Evolutionary conservation across 2,329 filamentous ascomycete genomes (phyloP).

Genomic region (Phoma sp.): DNA sequence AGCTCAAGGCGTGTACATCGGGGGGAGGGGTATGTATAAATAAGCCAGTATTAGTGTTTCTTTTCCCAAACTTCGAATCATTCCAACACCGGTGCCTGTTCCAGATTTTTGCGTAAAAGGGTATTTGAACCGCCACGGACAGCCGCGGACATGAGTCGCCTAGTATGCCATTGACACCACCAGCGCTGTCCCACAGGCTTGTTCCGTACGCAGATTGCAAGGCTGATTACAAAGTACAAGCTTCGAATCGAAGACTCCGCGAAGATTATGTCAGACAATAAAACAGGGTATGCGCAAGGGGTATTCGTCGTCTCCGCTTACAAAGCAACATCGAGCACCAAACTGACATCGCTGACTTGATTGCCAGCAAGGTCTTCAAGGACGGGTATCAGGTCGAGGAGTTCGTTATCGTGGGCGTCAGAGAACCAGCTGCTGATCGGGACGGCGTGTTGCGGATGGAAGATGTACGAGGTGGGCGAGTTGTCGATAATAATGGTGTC

Average conservation of each 20-base stretch:
- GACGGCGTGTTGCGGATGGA: slow-evolving; percentile 97
- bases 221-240: slow-evolving; percentile 48
- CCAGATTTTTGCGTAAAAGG: slow-evolving; percentile 19
- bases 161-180: background rate
- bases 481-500: slow-evolving; percentile 99
- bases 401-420: slow-evolving; percentile 98
- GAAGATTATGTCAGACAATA: slow-evolving; percentile 28
- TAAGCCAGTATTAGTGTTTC: slow-evolving; percentile 40
- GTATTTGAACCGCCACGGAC: slow-evolving; percentile 15
- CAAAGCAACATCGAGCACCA: slow-evolving; percentile 88
- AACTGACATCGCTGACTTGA: slow-evolving; percentile 92
- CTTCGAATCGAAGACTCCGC: slow-evolving; percentile 29
- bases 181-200: slow-evolving; percentile 9
- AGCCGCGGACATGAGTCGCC: background rate
- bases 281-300: slow-evolving; percentile 33
- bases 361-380: slow-evolving; percentile 92
- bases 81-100: slow-evolving; percentile 19
- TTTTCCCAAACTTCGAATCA: slow-evolving; percentile 19
- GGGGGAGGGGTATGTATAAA: slow-evolving; percentile 32
- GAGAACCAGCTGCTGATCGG: slow-evolving; percentile 99
- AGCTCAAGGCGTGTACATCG: slow-evolving; percentile 15
- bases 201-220: slow-evolving; percentile 44
- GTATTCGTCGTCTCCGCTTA: slow-evolving; percentile 49
- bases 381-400: slow-evolving; percentile 95
- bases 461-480: slow-evolving; percentile 98